phyloP scores from a whole-genome alignment of 805 yeast genomes.

The Tetrapisispora namnaoensis region DNA sequence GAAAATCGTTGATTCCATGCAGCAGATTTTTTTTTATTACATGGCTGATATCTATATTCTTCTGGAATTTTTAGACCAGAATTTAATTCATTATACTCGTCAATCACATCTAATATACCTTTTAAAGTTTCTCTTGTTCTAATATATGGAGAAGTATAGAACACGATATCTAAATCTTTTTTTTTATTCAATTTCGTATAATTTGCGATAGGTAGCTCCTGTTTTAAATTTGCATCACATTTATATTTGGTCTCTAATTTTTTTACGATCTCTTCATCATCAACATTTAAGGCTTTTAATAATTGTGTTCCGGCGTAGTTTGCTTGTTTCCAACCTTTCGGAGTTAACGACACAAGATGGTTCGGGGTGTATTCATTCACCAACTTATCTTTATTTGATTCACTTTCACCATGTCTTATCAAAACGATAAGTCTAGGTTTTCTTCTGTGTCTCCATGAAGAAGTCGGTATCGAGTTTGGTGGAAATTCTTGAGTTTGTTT shows the following conservation, averaged over 20 bases:
- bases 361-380: constrained; percentile 74
- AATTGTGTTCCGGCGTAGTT: constrained; percentile 48
- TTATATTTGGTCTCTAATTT: constrained; percentile 15
- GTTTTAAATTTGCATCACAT: constrained; percentile 5
- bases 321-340: constrained; percentile 59
- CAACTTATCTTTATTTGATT: constrained; percentile 76
- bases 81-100: constrained; percentile 20
- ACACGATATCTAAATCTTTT: constrained; percentile 50
- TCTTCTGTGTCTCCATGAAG: not conserved
- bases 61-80: constrained; percentile 12
- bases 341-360: constrained; percentile 68
- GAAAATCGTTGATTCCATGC: constrained; percentile 18
- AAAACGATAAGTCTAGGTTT: constrained; percentile 57
- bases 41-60: constrained; percentile 18
- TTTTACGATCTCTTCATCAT: constrained; percentile 14
- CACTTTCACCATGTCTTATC: constrained; percentile 88
- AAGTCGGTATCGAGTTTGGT: not conserved
- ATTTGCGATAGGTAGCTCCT: constrained; percentile 11
- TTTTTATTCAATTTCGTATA: constrained; percentile 29
- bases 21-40: constrained; percentile 20
- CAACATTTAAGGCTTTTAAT: constrained; percentile 21
- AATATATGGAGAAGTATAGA: constrained; percentile 79
- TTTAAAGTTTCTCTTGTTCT: constrained; percentile 80
- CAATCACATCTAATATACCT: constrained; percentile 51
- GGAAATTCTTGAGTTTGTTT: constrained; percentile 1